phyloP scores from a whole-genome alignment of 495 filamentous ascomycete genomes.

The Bombardia bombarda region DNA sequence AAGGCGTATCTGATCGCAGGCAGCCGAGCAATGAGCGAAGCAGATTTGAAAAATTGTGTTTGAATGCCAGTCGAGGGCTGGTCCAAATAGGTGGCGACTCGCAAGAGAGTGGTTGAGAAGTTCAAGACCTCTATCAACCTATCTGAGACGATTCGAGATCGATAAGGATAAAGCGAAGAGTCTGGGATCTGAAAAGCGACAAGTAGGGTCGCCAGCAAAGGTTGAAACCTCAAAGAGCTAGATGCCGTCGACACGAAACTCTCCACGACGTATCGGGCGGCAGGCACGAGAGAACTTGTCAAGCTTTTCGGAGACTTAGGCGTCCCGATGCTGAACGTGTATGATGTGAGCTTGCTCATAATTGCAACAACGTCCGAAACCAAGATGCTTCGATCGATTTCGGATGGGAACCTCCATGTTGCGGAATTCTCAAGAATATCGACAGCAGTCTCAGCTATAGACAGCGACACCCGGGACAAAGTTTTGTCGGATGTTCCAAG shows the following conservation, averaged over 20 bases:
- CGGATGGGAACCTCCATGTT: constrained; percentile 71
- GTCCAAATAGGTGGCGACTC: constrained; percentile 57
- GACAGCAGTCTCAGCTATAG: constrained; percentile 62
- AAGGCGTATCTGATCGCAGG: constrained; percentile 66
- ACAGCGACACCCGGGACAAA: constrained; percentile 61
- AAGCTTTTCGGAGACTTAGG: constrained; percentile 49
- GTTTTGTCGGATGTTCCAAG: constrained; percentile 69
- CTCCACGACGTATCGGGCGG: constrained; percentile 67
- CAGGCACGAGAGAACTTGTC: constrained; percentile 50
- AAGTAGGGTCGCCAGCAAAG: constrained; percentile 62
- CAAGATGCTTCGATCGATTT: constrained; percentile 52
- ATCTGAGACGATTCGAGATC: constrained; percentile 46
- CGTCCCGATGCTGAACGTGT: constrained; percentile 65
- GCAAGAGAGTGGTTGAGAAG: constrained; percentile 61
- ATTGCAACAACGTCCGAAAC: constrained; percentile 49
- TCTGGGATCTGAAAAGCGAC: constrained; percentile 58
- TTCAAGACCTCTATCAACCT: constrained; percentile 57
- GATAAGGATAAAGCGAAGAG: constrained; percentile 54
- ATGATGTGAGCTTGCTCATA: constrained; percentile 64
- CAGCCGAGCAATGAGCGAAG: constrained; percentile 66
- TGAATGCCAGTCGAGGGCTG: constrained; percentile 57
- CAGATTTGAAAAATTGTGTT: constrained; percentile 68
- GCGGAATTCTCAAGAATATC: constrained; percentile 76
- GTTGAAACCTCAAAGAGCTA: constrained; percentile 65
- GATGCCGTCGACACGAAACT: constrained; percentile 63